Base-by-base conservation (phyloP, 441 rosid species). In the Rhodomyrtus psidioides region DNA sequence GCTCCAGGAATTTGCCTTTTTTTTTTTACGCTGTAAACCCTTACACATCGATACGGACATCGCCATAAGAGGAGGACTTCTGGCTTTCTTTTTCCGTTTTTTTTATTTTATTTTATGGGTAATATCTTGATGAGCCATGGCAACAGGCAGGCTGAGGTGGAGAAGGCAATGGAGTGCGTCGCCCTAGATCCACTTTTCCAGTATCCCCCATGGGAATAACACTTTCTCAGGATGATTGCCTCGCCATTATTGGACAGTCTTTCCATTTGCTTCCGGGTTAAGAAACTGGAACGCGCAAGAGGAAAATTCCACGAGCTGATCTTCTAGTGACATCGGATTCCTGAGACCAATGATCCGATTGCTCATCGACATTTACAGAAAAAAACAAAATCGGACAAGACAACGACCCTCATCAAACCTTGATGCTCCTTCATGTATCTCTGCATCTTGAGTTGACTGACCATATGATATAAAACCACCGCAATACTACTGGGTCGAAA, bases 401-500 rank as follows among this genome's bases (percentile, higher is more conserved):
- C 15, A 9, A 65, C 9, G 49, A 5, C 79, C 49, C 46, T 34
- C 79, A 39, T 34, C 79, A 12, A 21, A 12, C 49, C 42, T 60
- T 23, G 26, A 34, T 65, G 46, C 76, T 65, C 76, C 12, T 21
- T 4, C 79, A 10, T 34, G 49, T 5, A 34, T 15, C 46, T n/a
- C n/a, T 34, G 49, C 49, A 39, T 9, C 79, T 65, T 13, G 26
- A 19, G 79, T 65, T 10, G 79, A 65, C 74, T 46, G 9, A 27
- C n/a, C 85, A 24, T 8, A 15, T 19, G 26, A 5, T 5, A 4
- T 7, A 19, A 30, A 34, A 15, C 79, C 86, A 74, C 30, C 27
- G 81, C 58, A 15, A 42, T 17, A 12, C 44, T 57, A 51, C 44
- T 60, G 57, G 82, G 39, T 83, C 82, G 87, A 88, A 90, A 89